phyloP scores from a whole-genome alignment of 129 eudicot species.

The Cynara cardunculus region DNA sequence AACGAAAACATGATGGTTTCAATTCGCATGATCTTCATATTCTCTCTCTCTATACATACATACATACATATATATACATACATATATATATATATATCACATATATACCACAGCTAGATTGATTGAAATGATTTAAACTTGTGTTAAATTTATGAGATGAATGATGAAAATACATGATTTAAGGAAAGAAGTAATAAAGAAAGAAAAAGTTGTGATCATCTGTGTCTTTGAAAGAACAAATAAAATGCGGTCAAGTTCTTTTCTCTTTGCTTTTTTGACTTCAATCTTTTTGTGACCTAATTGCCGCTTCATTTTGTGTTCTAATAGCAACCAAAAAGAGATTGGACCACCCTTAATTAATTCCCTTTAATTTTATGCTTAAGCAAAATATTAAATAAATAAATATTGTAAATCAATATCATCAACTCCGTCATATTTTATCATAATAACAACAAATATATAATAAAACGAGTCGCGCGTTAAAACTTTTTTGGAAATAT shows the following conservation, averaged over 20 bases:
- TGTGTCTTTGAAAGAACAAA: constrained; percentile 27
- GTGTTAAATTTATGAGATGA: neutral
- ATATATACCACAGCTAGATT: neutral
- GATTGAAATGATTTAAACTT: neutral
- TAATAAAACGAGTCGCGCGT: neutral
- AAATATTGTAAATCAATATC: neutral
- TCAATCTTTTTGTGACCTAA: constrained; percentile 26
- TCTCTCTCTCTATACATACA: no score
- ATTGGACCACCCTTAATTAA: constrained; percentile 25
- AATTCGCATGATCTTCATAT: neutral
- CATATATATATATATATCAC: no score
- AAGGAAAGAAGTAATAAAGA: constrained; percentile 20
- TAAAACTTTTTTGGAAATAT: neutral
- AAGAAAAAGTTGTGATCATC: constrained; percentile 23
- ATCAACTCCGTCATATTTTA: neutral
- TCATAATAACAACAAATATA: neutral
- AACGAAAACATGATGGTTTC: neutral
- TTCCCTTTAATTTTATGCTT: neutral
- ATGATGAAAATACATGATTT: constrained; percentile 1
- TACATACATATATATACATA: no score
- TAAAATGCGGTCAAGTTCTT: constrained; percentile 27
- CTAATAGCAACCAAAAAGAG: constrained; percentile 28
- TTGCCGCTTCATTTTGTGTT: constrained; percentile 19
- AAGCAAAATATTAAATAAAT: neutral
- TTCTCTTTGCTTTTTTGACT: constrained; percentile 30